Conservation (phyloP, 441 rosid genomes). For the Gossypium schwendimanii region DNA sequence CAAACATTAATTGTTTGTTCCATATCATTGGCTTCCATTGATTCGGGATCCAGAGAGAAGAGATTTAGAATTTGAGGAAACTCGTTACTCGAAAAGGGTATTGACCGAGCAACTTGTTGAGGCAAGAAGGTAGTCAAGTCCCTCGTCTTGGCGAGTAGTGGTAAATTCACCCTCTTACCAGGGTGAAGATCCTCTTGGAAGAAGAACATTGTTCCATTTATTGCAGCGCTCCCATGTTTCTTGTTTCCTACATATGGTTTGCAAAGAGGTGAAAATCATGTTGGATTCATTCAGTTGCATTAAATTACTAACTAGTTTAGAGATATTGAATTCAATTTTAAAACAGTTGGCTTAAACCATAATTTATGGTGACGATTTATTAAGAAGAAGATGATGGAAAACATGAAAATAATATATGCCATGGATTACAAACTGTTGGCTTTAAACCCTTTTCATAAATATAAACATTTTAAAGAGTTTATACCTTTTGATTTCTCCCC, state of each 20-base stretch:
- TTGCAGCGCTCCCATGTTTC: background rate
- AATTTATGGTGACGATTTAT: too few species aligned
- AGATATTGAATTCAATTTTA: too few species aligned
- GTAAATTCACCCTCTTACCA: slow-evolving; percentile 4
- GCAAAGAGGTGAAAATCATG: background rate
- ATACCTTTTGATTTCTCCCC: background rate
- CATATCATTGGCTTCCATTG: background rate
- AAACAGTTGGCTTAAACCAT: too few species aligned
- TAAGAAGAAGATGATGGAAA: too few species aligned
- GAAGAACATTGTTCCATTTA: background rate
- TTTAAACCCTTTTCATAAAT: background rate
- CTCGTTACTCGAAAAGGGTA: slow-evolving; percentile 2
- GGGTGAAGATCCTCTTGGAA: background rate
- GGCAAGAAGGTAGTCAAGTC: background rate
- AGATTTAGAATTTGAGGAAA: background rate
- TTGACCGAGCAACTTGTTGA: background rate
- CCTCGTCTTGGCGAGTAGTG: background rate
- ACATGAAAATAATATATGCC: too few species aligned
- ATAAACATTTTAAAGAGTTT: background rate
- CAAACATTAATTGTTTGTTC: background rate
- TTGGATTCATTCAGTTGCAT: too few species aligned
- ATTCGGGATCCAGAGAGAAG: background rate
- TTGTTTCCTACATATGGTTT: background rate
- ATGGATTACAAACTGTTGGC: too few species aligned
- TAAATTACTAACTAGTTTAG: too few species aligned